Evolutionary conservation across 2,329 filamentous ascomycete genomes (phyloP).

Genomic region (Ceratocystis lukuohia): DNA sequence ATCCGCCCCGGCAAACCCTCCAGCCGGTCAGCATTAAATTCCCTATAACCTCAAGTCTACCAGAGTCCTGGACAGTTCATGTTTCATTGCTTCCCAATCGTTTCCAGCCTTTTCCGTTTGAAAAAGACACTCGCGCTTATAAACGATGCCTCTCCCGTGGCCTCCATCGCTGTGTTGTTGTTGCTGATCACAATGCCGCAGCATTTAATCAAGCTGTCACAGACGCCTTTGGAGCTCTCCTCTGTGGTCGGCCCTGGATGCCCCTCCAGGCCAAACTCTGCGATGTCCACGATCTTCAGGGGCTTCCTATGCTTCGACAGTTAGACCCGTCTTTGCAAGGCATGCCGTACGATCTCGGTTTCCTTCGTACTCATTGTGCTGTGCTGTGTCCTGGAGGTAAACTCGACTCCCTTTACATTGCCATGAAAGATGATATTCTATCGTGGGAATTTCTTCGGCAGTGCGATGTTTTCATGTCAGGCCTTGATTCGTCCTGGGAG

Average conservation of each 20-base stretch:
- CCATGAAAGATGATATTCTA: constrained; percentile 40
- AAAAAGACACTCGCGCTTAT: constrained; percentile 48
- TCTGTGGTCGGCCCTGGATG: constrained; percentile 41
- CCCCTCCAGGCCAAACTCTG: constrained; percentile 46
- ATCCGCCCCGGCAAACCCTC: constrained; percentile 20
- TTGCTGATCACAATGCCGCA: constrained; percentile 36
- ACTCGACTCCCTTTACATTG: constrained; percentile 47
- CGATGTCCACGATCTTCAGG: constrained; percentile 40
- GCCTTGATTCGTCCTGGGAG: constrained; percentile 42
- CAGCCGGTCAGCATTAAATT: constrained; percentile 18
- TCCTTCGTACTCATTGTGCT: constrained; percentile 42
- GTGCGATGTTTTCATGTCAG: constrained; percentile 36
- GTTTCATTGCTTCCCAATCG: constrained; percentile 43
- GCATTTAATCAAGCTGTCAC: constrained; percentile 38
- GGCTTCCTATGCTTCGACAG: constrained; percentile 46
- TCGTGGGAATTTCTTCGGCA: constrained; percentile 41
- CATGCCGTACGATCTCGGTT: constrained; percentile 35
- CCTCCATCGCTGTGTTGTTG: constrained; percentile 43
- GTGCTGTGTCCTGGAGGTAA: constrained; percentile 41
- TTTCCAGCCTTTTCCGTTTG: constrained; percentile 45
- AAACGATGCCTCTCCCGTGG: constrained; percentile 48
- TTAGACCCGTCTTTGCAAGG: constrained; percentile 34
- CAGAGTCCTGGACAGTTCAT: constrained; percentile 43
- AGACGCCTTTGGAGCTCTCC: constrained; percentile 36
- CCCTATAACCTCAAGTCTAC: constrained; percentile 20